Base-by-base conservation (phyloP, 139 green algal species). In the Chlorella vulgaris region DNA sequence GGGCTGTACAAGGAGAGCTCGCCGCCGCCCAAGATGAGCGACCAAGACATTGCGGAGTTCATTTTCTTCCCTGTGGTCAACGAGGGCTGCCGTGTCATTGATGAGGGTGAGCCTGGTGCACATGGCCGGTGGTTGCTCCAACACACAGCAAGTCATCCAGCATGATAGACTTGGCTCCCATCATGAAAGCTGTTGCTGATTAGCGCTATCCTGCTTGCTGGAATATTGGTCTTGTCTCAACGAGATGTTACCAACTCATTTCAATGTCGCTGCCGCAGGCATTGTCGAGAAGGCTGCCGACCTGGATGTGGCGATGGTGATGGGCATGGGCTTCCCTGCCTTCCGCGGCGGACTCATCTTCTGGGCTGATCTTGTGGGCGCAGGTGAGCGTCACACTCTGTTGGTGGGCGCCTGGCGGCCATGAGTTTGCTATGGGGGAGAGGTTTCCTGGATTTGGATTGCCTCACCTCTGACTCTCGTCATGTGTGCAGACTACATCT, bases 61-160 rank as follows among this genome's bases (percentile, higher is more conserved):
- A 96, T 99, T 80, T 98, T 99, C 89, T 99, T 99, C 92, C 97
- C 97, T 2, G 95, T 98, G 33, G 90, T 97, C 26, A 98, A 98
- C 77, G 94, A 98, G 88, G 92, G 81, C 39, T 94, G 89, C 90
- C 85, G 94, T 13, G 93, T 98, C 4, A 88, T 98, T 33, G 86
- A 80, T 19, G 86, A 90, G 50, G 60, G 83, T 79, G 67, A 55
- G 73, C 4, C n/a, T n/a, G n/a, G n/a, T n/a, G n/a, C n/a, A n/a
- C n/a, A n/a, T n/a, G n/a, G n/a, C n/a, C n/a, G n/a, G n/a, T n/a
- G n/a, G n/a, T n/a, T n/a, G n/a, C n/a, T n/a, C n/a, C n/a, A n/a
- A n/a, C n/a, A n/a, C n/a, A n/a, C n/a, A n/a, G n/a, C n/a, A n/a
- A n/a, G n/a, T n/a, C n/a, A n/a, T n/a, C n/a, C n/a, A n/a, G n/a